phyloP scores from a whole-genome alignment of 352 stramenopile species.

The Globisporangium canariense region DNA sequence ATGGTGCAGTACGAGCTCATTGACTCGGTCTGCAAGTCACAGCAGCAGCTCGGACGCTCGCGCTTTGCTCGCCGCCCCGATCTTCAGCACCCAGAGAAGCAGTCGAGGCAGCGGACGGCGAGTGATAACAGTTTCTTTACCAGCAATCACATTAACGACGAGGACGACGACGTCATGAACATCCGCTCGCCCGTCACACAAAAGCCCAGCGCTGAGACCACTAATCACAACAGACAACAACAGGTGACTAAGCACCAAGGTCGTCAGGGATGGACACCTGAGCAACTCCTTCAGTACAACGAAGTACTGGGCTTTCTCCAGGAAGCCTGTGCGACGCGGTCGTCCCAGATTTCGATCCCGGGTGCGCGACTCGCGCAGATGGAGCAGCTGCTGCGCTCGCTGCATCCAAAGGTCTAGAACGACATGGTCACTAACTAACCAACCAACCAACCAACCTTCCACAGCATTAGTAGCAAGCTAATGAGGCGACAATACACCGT shows the following conservation, averaged over 20 bases:
- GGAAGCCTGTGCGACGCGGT: conserved; percentile 24
- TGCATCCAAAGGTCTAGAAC: conserved; percentile 25
- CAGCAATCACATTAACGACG: conserved; percentile 11
- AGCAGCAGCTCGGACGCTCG: conserved; percentile 9
- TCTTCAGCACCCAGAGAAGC: neutral
- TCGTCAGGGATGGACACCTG: conserved; percentile 25
- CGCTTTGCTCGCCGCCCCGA: conserved; percentile 6
- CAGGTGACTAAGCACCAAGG: neutral
- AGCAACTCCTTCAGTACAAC: conserved; percentile 43
- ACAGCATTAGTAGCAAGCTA: no score
- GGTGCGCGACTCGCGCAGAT: conserved; percentile 36
- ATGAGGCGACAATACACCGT: neutral
- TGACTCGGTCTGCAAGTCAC: conserved; percentile 22
- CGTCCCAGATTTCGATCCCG: conserved; percentile 29
- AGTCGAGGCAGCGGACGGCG: neutral
- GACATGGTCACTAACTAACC: neutral
- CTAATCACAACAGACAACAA: neutral
- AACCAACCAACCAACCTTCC: no score
- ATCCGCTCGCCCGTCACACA: conserved; percentile 27
- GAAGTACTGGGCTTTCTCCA: conserved; percentile 40
- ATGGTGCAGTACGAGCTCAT: conserved; percentile 40
- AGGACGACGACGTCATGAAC: conserved; percentile 34
- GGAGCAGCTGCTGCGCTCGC: conserved; percentile 40
- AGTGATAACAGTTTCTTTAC: conserved; percentile 5
- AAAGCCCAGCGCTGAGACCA: neutral